Evolutionary conservation across 108 stramenopile species (phyloP).

Genomic region (Conticribra weissflogii): DNA sequence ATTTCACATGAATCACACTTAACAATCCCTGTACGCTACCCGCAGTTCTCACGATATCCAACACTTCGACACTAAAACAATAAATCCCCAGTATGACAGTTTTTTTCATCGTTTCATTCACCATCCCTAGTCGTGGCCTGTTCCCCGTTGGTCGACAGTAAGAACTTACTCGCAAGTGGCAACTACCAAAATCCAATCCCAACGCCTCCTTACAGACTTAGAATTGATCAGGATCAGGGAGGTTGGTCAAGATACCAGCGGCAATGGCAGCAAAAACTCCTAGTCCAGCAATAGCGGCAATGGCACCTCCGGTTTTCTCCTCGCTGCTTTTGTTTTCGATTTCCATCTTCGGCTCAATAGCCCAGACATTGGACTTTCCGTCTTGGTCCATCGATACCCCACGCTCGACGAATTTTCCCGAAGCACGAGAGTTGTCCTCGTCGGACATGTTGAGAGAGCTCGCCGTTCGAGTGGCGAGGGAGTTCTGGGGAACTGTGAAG

Average conservation of each 20-base stretch:
- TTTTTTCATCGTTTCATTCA: too few species aligned
- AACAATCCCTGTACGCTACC: too few species aligned
- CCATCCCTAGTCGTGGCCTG: too few species aligned
- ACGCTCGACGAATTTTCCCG: conserved; percentile 56
- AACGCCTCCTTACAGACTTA: conserved; percentile 46
- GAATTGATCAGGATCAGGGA: conserved; percentile 89
- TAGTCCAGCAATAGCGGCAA: conserved; percentile 75
- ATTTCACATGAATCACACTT: too few species aligned
- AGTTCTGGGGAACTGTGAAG: conserved; percentile 16
- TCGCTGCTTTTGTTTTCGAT: conserved; percentile 75
- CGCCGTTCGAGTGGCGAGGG: conserved; percentile 1
- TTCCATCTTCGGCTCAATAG: conserved; percentile 97
- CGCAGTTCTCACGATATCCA: too few species aligned
- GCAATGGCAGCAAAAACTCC: conserved; percentile 77
- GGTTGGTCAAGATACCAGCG: conserved; percentile 74
- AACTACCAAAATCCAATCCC: neutral
- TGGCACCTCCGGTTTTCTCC: conserved; percentile 69
- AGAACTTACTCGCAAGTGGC: too few species aligned
- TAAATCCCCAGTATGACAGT: too few species aligned
- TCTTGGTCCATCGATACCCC: conserved; percentile 91
- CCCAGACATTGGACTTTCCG: conserved; percentile 97
- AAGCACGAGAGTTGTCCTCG: conserved; percentile 19
- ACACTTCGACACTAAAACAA: too few species aligned
- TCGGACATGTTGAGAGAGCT: conserved; percentile 10
- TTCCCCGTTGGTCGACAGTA: too few species aligned